Conservation (phyloP, 2,329 filamentous ascomycete species). For the Trichocomaceae sp. region DNA sequence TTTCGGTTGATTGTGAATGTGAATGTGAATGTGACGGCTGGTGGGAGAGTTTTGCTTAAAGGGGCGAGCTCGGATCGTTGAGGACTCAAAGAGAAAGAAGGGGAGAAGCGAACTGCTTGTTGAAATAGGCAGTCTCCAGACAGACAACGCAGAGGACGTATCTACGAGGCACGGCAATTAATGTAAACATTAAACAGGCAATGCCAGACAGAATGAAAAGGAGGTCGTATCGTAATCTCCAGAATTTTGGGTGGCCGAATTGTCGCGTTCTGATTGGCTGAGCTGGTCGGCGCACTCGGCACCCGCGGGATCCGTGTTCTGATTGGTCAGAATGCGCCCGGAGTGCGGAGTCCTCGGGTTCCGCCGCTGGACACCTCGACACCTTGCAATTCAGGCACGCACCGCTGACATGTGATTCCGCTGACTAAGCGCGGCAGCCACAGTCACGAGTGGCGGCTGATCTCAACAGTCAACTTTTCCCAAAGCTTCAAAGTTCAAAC, state of each 20-base stretch:
- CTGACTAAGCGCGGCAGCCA: background rate
- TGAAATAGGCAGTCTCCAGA: background rate
- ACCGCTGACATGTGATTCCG: background rate
- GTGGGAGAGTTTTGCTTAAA: background rate
- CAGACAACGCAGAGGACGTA: background rate
- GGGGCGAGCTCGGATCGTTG: background rate
- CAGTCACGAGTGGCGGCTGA: conserved; percentile 10
- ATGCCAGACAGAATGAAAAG: background rate
- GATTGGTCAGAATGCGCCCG: conserved; percentile 3
- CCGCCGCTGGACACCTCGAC: background rate
- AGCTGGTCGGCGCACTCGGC: background rate
- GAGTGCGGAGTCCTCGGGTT: conserved; percentile 4
- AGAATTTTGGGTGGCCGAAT: background rate
- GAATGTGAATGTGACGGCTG: background rate
- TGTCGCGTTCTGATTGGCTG: background rate
- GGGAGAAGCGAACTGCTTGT: background rate
- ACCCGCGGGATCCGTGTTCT: conserved; percentile 6
- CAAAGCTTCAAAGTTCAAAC: too few species aligned
- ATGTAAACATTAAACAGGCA: background rate
- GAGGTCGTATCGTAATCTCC: background rate
- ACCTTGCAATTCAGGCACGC: background rate
- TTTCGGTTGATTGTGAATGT: conserved; percentile 12
- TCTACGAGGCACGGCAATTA: background rate
- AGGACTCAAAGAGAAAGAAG: background rate
- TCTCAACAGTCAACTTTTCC: too few species aligned